A percentile compares a stretch with the other conserved stretches of the same genome.
Evolutionary conservation across 2,329 filamentous ascomycete genomes (phyloP).

Genomic region (Fonsecaea erecta): DNA sequence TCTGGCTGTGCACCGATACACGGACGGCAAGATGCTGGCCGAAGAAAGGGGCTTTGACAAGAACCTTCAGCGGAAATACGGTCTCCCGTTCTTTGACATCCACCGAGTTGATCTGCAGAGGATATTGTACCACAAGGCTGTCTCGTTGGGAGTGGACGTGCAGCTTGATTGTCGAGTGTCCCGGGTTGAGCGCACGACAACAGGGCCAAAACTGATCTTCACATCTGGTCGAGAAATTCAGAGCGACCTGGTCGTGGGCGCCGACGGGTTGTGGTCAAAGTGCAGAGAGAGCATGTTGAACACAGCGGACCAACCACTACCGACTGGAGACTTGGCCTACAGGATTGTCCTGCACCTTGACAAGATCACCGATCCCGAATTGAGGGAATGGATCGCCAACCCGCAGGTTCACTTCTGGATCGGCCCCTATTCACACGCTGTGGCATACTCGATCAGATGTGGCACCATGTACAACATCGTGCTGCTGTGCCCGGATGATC

Average conservation of each 20-base stretch:
- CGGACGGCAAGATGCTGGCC: slow-evolving; percentile 43
- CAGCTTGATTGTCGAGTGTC: slow-evolving; percentile 38
- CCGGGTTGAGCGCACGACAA: slow-evolving; percentile 34
- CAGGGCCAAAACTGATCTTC: slow-evolving; percentile 42
- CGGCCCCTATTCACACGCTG: slow-evolving; percentile 64
- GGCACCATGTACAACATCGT: slow-evolving; percentile 69
- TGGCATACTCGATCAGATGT: slow-evolving; percentile 65
- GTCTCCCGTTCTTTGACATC: slow-evolving; percentile 52
- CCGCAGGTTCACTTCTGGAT: slow-evolving; percentile 63
- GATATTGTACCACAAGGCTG: slow-evolving; percentile 49
- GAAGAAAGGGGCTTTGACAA: slow-evolving; percentile 58
- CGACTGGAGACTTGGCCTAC: slow-evolving; percentile 63
- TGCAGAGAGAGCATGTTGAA: slow-evolving; percentile 54
- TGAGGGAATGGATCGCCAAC: slow-evolving; percentile 51
- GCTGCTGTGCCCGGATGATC: slow-evolving; percentile 66
- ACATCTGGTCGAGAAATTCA: slow-evolving; percentile 42
- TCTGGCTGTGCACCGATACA: slow-evolving; percentile 45
- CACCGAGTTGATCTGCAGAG: slow-evolving; percentile 57
- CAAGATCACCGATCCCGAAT: slow-evolving; percentile 54
- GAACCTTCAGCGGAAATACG: slow-evolving; percentile 55
- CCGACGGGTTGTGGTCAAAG: slow-evolving; percentile 55
- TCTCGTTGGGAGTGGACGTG: slow-evolving; percentile 47
- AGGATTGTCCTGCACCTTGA: slow-evolving; percentile 57
- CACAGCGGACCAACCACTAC: slow-evolving; percentile 50
- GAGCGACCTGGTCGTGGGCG: slow-evolving; percentile 55